These are phyloP conservation scores for Aspergillus sp. DNA, from an alignment of 2,329 filamentous ascomycete genomes.

Conservation along the genomic window DNA sequence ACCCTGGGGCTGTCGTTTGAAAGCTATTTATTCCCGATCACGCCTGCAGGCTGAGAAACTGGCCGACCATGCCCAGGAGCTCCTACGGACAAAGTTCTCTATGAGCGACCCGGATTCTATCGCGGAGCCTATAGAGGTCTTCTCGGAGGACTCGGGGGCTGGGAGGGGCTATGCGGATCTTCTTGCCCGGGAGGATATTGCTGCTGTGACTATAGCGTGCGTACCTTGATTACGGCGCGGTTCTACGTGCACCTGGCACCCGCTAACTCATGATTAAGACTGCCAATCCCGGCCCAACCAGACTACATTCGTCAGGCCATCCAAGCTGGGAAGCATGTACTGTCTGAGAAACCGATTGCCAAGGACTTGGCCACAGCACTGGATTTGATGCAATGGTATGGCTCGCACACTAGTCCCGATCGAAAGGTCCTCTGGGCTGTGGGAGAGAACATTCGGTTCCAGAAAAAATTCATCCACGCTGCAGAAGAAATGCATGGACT, in stretches of 20 bases:
- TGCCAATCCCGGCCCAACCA: constrained; percentile 48
- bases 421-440: constrained; percentile 39
- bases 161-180: constrained; percentile 41
- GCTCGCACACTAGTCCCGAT: constrained; percentile 31
- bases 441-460: constrained; percentile 52
- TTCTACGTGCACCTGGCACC: neutral
- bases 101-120: too few species aligned
- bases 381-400: constrained; percentile 46
- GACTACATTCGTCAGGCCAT: constrained; percentile 44
- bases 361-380: constrained; percentile 46
- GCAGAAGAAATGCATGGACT: constrained; percentile 39
- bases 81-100: too few species aligned
- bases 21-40: constrained; percentile 53
- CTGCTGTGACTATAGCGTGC: constrained; percentile 45
- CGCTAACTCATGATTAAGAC: constrained; percentile 21
- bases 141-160: constrained; percentile 46
- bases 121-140: constrained; percentile 37
- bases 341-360: constrained; percentile 51
- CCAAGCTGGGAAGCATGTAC: constrained; percentile 46
- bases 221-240: too few species aligned
- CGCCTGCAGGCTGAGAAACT: constrained; percentile 45
- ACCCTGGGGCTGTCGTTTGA: constrained; percentile 34
- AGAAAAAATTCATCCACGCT: constrained; percentile 40
- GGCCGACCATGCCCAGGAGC: constrained; percentile 17
- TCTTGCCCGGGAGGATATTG: constrained; percentile 42